Conservation (phyloP, 2,329 filamentous ascomycete genomes). For the Curvularia sp. region DNA sequence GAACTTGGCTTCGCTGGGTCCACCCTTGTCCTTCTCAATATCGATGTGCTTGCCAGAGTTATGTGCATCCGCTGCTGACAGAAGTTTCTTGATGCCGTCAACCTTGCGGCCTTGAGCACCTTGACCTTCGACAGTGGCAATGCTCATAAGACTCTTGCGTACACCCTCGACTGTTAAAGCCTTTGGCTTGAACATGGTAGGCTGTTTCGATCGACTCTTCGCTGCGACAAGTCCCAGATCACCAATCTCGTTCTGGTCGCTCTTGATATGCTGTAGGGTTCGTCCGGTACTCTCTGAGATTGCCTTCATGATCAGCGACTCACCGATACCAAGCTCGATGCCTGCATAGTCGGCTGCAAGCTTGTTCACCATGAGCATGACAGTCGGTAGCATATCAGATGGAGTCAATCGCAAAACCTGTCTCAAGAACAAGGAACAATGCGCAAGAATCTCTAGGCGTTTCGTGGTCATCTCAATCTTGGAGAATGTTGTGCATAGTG, state of each 20-base stretch:
- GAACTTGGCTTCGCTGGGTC: constrained; percentile 92
- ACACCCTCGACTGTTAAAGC: constrained; percentile 85
- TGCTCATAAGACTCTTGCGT: constrained; percentile 83
- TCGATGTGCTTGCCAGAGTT: constrained; percentile 72
- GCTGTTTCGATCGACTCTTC: constrained; percentile 92
- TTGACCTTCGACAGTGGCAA: constrained; percentile 85
- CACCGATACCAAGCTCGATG: constrained; percentile 96
- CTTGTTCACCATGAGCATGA: constrained; percentile 97
- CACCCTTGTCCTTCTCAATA: constrained; percentile 90
- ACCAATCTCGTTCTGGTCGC: constrained; percentile 94
- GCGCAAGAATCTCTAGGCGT: constrained; percentile 82
- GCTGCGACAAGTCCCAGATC: constrained; percentile 93
- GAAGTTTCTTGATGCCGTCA: constrained; percentile 90
- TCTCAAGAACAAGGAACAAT: constrained; percentile 88
- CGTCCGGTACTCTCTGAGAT: constrained; percentile 94
- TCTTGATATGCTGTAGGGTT: constrained; percentile 86
- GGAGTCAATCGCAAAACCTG: constrained; percentile 95
- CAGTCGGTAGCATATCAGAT: constrained; percentile 82
- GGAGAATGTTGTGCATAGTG: constrained; percentile 92
- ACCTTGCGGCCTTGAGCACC: constrained; percentile 92
- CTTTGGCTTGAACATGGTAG: constrained; percentile 98
- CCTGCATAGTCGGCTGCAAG: constrained; percentile 95
- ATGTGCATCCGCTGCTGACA: constrained; percentile 85
- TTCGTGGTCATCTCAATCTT: constrained; percentile 95
- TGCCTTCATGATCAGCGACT: constrained; percentile 98